Evolutionary conservation across 2,329 filamentous ascomycete species (phyloP), one percentile per base, ranked within the genome.

Genomic region (Xylariales sp.): DNA sequence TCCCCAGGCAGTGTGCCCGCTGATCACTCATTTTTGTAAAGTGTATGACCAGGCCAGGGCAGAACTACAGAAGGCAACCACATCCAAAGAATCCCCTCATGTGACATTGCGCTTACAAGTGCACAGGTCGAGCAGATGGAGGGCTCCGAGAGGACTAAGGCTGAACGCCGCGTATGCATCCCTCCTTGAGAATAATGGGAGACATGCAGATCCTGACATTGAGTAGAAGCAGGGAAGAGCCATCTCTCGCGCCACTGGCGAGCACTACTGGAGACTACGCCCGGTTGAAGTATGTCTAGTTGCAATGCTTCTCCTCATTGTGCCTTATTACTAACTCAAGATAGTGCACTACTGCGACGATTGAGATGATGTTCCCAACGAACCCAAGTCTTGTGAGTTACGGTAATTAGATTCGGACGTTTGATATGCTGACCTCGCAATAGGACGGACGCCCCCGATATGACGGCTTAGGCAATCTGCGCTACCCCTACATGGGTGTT

Each of bases 391-490:
- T 40, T 21, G 38, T 40, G 25, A 12, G 34, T 37, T 7, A 10
- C 16, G n/a, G 24, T 8, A 27, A n/a, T n/a, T n/a, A n/a, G n/a
- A n/a, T n/a, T n/a, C n/a, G n/a, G n/a, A n/a, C n/a, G n/a, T n/a
- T n/a, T n/a, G n/a, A n/a, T n/a, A n/a, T n/a, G n/a, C n/a, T n/a
- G n/a, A n/a, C n/a, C n/a, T 3, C 12, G 5, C 16, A 11, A 35
- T 31, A 40, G 38, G 18, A 1, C 18, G 38, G 38, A 10, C 38
- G 35, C 25, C 45, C 45, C 20, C 38, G 44, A 11, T 45, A 32
- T 16, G 43, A 48, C 28, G 46, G 24, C 20, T 14, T 38, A 3
- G 43, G 40, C 2, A 48, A 48, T 28, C 31, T 48, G 12, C 43
- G 43, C 14, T 42, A 40, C 31, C 36, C 43, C 29, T 46, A 41